Conservation (phyloP, 2,329 filamentous ascomycete species). For the Colletotrichum truncatum region DNA sequence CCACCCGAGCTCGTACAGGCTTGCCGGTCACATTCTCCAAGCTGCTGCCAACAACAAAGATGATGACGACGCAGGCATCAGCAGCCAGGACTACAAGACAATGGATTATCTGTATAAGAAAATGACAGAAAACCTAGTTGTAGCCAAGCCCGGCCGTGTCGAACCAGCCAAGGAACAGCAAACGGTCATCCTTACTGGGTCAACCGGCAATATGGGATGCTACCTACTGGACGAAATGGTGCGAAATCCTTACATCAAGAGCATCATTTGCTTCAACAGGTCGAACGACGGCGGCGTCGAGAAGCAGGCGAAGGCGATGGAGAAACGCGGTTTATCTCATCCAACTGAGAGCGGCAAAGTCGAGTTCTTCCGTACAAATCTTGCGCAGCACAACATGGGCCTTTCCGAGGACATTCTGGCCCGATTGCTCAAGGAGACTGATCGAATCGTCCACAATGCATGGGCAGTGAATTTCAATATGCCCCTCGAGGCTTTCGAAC, state of each 20-base stretch:
- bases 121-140: slow-evolving; percentile 41
- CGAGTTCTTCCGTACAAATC: slow-evolving; percentile 46
- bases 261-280: slow-evolving; percentile 22
- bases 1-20: slow-evolving; percentile 43
- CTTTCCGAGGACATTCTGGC: neutral
- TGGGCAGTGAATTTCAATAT: slow-evolving; percentile 62
- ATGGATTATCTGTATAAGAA: slow-evolving; percentile 45
- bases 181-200: slow-evolving; percentile 27
- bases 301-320: slow-evolving; percentile 20
- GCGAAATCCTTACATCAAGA: slow-evolving; percentile 30
- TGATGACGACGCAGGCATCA: neutral
- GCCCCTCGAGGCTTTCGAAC: slow-evolving; percentile 56
- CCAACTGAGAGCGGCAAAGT: slow-evolving; percentile 19
- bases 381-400: slow-evolving; percentile 6
- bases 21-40: slow-evolving; percentile 41
- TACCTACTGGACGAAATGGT: slow-evolving; percentile 20
- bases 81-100: neutral
- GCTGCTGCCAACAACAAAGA: neutral
- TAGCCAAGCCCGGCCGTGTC: slow-evolving; percentile 35
- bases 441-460: slow-evolving; percentile 62
- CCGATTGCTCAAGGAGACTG: slow-evolving; percentile 45
- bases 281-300: slow-evolving; percentile 14
- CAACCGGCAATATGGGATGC: slow-evolving; percentile 23
- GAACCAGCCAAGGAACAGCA: slow-evolving; percentile 41
- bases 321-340: neutral